Evolutionary conservation across 2,329 filamentous ascomycete species (phyloP).

Genomic region (Pseudocercospora pini-densiflorae): DNA sequence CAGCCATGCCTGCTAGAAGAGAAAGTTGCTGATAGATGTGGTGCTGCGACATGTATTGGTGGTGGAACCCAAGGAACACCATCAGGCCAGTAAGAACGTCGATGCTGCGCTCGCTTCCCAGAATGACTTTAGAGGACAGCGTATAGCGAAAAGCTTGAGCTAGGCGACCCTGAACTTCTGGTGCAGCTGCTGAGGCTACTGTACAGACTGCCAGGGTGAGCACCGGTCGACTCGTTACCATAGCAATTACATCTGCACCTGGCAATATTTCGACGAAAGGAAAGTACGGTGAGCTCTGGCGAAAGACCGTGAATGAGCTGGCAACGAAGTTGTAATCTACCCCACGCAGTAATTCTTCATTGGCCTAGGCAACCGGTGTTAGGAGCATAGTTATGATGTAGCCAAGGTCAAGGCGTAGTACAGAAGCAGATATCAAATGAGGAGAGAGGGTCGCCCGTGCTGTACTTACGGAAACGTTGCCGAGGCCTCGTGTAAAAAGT

Average conservation of each 20-base stretch:
- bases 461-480: conserved; percentile 22
- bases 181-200: conserved; percentile 28
- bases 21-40: conserved; percentile 34
- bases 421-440: neutral
- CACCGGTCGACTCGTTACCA: conserved; percentile 30
- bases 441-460: neutral
- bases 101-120: conserved; percentile 31
- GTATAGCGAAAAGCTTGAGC: conserved; percentile 33
- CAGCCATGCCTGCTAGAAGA: conserved; percentile 34
- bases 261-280: conserved; percentile 33
- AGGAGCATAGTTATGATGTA: conserved; percentile 16
- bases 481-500: conserved; percentile 30
- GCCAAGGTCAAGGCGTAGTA: conserved; percentile 5
- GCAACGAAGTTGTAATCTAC: conserved; percentile 35
- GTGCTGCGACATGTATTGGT: conserved; percentile 32
- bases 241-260: conserved; percentile 24
- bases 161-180: conserved; percentile 29
- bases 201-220: conserved; percentile 35
- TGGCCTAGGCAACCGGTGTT: neutral
- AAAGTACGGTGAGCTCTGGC: conserved; percentile 29
- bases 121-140: conserved; percentile 31
- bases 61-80: conserved; percentile 34
- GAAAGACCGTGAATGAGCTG: conserved; percentile 31
- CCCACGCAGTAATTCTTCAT: conserved; percentile 28
- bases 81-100: conserved; percentile 35